Percentiles rank a stretch among this genome's conserved stretches.
phyloP scores from a whole-genome alignment of 371 early-diverging fungal genomes.

The Mucor racemosus region DNA sequence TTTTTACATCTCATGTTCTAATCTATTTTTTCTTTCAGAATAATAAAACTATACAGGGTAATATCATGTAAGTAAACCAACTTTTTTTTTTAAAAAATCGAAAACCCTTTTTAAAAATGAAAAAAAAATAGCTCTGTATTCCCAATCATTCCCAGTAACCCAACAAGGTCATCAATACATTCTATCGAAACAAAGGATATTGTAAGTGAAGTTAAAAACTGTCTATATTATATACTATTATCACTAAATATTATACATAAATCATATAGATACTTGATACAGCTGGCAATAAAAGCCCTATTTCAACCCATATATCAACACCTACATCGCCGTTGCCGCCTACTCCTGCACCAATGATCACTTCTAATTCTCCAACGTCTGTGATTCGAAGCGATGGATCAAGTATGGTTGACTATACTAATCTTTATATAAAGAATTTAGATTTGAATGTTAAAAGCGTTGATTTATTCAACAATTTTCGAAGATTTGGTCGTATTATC shows the following conservation, averaged over 20 bases:
- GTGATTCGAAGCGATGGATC: constrained; percentile 13
- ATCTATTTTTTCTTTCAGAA: constrained; percentile 7
- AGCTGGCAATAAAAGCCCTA: background rate
- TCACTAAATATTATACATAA: background rate
- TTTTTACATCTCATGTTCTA: constrained; percentile 2
- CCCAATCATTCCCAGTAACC: constrained; percentile 1
- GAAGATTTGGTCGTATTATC: constrained; percentile 54
- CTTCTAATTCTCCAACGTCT: background rate
- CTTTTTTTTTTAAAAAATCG: background rate
- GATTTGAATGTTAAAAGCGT: constrained; percentile 53
- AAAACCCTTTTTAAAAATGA: background rate
- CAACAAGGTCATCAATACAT: background rate
- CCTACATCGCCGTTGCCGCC: background rate
- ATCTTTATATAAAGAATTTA: constrained; percentile 61
- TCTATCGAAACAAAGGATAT: constrained; percentile 4
- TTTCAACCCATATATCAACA: background rate
- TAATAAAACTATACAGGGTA: constrained; percentile 24
- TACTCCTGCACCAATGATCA: background rate
- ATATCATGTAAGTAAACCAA: constrained; percentile 25
- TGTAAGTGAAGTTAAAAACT: background rate
- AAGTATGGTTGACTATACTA: constrained; percentile 39
- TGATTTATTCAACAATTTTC: constrained; percentile 52
- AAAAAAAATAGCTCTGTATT: constrained; percentile 1
- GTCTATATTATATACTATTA: background rate
- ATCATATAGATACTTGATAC: background rate